Evolutionary conservation across 768 basidiomycete genomes (phyloP), one percentile per base, ranked within the genome.

Genomic region (Udeniomyces megalosporus): DNA sequence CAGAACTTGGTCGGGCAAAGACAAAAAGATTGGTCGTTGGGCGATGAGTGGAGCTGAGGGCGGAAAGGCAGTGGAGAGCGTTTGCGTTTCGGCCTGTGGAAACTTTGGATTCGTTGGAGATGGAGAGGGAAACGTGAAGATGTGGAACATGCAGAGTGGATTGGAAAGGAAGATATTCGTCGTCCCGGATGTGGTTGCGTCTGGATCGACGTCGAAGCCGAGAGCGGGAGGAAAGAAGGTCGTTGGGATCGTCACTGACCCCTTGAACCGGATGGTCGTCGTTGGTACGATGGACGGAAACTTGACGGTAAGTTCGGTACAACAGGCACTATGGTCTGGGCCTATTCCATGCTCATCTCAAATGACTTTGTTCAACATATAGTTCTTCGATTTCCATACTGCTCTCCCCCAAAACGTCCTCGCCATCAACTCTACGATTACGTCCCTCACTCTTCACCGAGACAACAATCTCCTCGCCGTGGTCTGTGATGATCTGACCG

Each of bases 141-240:
- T 92, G 84, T 97, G 89, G 86, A 99, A 96, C 71, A 82, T 99
- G 83, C 93, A 99, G 73, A 90, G 87, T 3, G 95, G 95, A 1
- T 80, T 91, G 62, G 80, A 81, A 68, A 79, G 93, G 49, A 87
- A 85, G 74, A 78, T 79, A 1, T 96, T 87, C 71, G 76, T 78
- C 64, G 69, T 93, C 72, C 44, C 56, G n/a, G 7, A 29, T 5
- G 17, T 15, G 22, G 35, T 51, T 38, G 34, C 20, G 22, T 26
- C 35, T 26, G 58, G 58, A 28, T 46, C 32, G 3, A 28, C 4
- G 50, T 22, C n/a, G 50, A 52, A 52, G 31, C 22, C 58, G 24
- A 49, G 48, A 24, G 17, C 50, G 32, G 58, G 58, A 26, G 65
- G 62, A 17, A 65, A 58, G 51, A 47, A 60, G 2, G 78, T 97